These are phyloP conservation scores for Bassia scoparia DNA, from an alignment of 148 eudicot species.

Conservation along the genomic window DNA sequence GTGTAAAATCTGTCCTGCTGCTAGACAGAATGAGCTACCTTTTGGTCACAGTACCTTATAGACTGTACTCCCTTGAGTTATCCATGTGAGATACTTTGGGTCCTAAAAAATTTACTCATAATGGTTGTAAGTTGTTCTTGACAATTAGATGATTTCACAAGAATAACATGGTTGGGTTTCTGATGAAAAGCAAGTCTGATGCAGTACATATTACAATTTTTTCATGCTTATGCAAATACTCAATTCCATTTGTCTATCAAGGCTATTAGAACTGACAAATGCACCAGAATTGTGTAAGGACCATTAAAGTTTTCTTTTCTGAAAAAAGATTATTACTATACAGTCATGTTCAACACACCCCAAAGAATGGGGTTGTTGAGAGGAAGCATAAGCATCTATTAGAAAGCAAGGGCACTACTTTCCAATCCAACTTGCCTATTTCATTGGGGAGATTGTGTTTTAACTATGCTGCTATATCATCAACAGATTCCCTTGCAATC, in stretches of 20 bases:
- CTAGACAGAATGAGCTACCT: background rate
- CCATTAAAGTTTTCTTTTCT: no score
- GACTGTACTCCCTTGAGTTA: background rate
- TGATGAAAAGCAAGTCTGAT: no score
- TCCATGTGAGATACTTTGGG: background rate
- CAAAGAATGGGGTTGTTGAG: background rate
- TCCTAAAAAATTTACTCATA: background rate
- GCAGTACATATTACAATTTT: no score
- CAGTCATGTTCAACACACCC: no score
- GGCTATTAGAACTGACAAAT: no score
- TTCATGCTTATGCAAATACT: no score
- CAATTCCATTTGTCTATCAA: no score
- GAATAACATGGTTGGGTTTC: no score
- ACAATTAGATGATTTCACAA: background rate
- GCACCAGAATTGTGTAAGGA: no score
- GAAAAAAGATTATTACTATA: no score
- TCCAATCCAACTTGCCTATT: background rate
- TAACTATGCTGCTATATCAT: background rate
- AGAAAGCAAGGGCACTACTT: background rate
- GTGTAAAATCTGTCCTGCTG: background rate
- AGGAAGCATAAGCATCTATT: background rate
- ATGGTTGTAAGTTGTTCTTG: background rate
- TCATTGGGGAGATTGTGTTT: background rate
- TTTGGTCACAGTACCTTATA: background rate
- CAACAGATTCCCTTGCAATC: background rate